Evolutionary conservation across 345 rosid species (phyloP), one percentile per base, ranked within the genome.

Genomic region (Luvunga scandens): DNA sequence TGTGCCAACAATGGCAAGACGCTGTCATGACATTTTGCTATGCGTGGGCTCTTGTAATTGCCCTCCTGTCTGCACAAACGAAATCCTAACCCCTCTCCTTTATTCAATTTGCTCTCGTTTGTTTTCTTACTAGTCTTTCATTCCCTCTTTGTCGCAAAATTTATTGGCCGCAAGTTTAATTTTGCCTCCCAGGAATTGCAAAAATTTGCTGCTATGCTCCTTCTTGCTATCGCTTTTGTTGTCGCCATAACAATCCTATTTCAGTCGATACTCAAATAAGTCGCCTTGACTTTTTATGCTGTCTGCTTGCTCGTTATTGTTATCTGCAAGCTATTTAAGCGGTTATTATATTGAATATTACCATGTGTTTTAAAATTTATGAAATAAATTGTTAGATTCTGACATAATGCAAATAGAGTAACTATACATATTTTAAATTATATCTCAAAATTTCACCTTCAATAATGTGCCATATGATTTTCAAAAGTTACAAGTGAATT

Each of bases 131-230:
- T 67, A 2, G n/a, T 12, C 28, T 67, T 67, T 67, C 50, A 22
- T 38, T 67, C 53, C 1, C 71, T 67, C 71, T 39, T 68, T 68
- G 56, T 68, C 13, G 72, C 56, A 68, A 68, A 68, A 22, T 39
- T 42, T 36, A 13, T 68, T 24, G 31, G 9, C 57, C 13, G 25
- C 4, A 69, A n/a, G 2, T 67, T 38, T 2, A 3, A 2, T 2
- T 21, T 2, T 9, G 6, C 33, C 4, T 22, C 56, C 24, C 56
- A 69, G 13, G 72, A 14, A 6, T 10, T 69, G 56, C 33, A 42
- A 33, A 42, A 19, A 42, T 34, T 34, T 34, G 59, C 24, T 12
- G 19, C 72, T 2, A n/a, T 69, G 8, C 9, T 69, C 4, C 57
- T 28, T 25, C 34, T 28, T 13, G 22, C 21, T 1, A 42, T 53